phyloP scores from a whole-genome alignment of 345 rosid species.

The Sapria himalayana region DNA sequence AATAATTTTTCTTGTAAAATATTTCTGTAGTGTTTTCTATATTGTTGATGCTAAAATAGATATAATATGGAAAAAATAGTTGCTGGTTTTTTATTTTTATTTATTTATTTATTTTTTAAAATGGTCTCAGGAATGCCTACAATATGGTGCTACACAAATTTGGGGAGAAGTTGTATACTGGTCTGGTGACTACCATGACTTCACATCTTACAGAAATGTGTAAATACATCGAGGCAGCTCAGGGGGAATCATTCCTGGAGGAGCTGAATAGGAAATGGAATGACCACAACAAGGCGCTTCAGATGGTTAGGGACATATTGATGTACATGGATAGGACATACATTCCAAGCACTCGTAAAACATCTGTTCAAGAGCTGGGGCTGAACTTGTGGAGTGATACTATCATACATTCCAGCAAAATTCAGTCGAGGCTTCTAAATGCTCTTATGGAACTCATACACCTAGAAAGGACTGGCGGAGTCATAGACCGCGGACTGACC shows the following conservation, averaged over 20 bases:
- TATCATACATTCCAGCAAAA: conserved; percentile 50
- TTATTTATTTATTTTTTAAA: conserved; percentile 3
- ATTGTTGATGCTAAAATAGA: too few species aligned
- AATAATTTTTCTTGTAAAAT: too few species aligned
- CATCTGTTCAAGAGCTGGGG: conserved; percentile 89
- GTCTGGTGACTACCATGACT: conserved; percentile 76
- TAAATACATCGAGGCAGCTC: conserved; percentile 66
- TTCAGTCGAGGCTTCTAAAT: conserved; percentile 47
- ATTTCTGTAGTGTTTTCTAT: too few species aligned
- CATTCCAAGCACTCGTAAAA: conserved; percentile 52
- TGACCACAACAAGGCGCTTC: conserved; percentile 91
- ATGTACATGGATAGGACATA: conserved; percentile 98
- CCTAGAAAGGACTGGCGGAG: conserved; percentile 75
- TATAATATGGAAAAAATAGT: too few species aligned
- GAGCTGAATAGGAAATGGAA: conserved; percentile 95
- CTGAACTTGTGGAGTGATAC: conserved; percentile 83
- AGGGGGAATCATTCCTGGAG: conserved; percentile 75
- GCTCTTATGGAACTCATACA: conserved; percentile 73
- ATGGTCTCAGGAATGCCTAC: conserved; percentile 64
- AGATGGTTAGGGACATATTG: conserved; percentile 91
- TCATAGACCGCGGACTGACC: conserved; percentile 78
- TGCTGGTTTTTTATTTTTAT: too few species aligned
- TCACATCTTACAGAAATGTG: conserved; percentile 65
- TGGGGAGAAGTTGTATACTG: conserved; percentile 72
- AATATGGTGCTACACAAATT: conserved; percentile 96